A percentile compares a stretch with the other conserved stretches of the same genome.
Conservation (phyloP, 345 rosid genomes). For the Eucalyptus regnans region DNA sequence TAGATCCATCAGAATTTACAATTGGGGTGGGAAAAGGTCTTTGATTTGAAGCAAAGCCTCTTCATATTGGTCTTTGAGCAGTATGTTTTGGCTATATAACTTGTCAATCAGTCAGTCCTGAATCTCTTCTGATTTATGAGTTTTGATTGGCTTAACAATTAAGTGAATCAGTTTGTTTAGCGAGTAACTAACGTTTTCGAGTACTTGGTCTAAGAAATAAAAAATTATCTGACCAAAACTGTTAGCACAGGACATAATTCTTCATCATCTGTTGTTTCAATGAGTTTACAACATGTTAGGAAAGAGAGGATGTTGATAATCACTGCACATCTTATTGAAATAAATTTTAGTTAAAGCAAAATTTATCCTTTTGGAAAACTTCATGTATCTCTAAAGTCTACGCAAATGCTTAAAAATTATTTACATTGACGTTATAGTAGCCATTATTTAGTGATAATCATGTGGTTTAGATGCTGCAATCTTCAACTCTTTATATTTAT, state of each 20-base stretch:
- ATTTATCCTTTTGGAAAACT: not conserved
- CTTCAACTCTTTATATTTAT: not conserved
- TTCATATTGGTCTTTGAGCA: too few relatives aligned
- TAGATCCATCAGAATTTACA: not conserved
- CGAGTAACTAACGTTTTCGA: too few relatives aligned
- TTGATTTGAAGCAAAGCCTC: too few relatives aligned
- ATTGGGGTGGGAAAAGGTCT: too few relatives aligned
- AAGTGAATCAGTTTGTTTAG: too few relatives aligned
- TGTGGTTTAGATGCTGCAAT: not conserved
- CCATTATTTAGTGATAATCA: not conserved
- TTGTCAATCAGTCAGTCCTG: too few relatives aligned
- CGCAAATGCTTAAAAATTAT: not conserved
- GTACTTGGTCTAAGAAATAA: too few relatives aligned
- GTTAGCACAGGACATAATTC: too few relatives aligned
- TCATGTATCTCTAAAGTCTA: not conserved
- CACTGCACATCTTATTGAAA: not conserved
- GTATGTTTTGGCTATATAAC: too few relatives aligned
- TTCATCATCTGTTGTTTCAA: not conserved
- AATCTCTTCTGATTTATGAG: too few relatives aligned
- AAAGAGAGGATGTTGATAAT: not conserved
- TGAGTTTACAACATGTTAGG: not conserved
- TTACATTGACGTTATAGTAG: not conserved
- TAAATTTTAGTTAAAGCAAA: not conserved
- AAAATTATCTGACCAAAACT: too few relatives aligned
- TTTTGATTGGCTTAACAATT: too few relatives aligned